Evolutionary conservation across 2,329 filamentous ascomycete genomes (phyloP).

Genomic region (Trichoderma brevicompactum): DNA sequence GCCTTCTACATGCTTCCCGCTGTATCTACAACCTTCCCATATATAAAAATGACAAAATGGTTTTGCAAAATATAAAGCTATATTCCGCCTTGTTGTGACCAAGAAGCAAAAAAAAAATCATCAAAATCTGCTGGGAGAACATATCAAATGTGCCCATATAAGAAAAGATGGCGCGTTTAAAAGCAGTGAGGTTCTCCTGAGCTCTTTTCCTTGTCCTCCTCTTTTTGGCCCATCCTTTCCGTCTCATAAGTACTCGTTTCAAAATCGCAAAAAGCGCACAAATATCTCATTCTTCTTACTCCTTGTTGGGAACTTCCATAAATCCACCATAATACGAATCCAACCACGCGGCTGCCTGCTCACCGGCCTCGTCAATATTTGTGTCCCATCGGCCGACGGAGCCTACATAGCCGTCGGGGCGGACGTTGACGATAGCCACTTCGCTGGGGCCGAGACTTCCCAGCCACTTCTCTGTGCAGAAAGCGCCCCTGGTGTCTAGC

Average conservation of each 20-base stretch:
- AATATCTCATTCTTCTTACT: neutral
- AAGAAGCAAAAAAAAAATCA: neutral
- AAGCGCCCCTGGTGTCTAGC: slow-evolving; percentile 55
- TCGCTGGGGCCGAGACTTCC: slow-evolving; percentile 60
- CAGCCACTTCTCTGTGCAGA: slow-evolving; percentile 72
- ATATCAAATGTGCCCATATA: neutral
- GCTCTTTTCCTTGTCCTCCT: neutral
- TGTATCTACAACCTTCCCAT: slow-evolving; percentile 14
- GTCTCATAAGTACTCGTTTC: slow-evolving; percentile 5
- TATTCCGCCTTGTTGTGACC: slow-evolving; percentile 1
- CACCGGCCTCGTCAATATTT: slow-evolving; percentile 54
- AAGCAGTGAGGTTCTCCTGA: slow-evolving; percentile 1
- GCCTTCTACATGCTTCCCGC: slow-evolving; percentile 19
- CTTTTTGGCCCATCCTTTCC: neutral
- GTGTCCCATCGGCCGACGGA: slow-evolving; percentile 61
- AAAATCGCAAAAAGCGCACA: neutral
- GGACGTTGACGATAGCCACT: slow-evolving; percentile 68
- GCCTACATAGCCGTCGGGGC: slow-evolving; percentile 76
- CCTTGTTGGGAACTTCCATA: slow-evolving; percentile 50
- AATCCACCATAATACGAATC: slow-evolving; percentile 60
- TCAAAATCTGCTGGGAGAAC: slow-evolving; percentile 5
- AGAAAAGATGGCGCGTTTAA: neutral
- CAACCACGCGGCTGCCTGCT: slow-evolving; percentile 58
- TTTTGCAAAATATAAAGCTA: neutral
- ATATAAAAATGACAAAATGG: slow-evolving; percentile 2